phyloP scores from a whole-genome alignment of 2,329 filamentous ascomycete genomes.

The Cytospora paraplurivora region DNA sequence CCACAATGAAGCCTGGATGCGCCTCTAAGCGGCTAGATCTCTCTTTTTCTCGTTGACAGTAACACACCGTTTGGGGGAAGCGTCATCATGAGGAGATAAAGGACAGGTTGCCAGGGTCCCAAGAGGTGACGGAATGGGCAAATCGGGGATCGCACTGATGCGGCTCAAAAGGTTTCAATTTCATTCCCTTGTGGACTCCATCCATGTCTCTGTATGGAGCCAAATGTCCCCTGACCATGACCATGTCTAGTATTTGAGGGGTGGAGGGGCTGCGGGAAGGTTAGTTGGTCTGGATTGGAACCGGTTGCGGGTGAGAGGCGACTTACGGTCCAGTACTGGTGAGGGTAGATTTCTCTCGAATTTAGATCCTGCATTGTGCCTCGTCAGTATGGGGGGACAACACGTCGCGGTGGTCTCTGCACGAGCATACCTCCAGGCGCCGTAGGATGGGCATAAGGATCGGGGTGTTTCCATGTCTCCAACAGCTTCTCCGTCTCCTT shows the following conservation, averaged over 20 bases:
- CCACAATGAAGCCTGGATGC: neutral
- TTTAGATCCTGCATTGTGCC: constrained; percentile 71
- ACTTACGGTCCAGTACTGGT: constrained; percentile 79
- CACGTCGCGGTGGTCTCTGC: neutral
- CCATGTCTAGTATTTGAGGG: constrained; percentile 47
- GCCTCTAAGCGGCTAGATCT: neutral
- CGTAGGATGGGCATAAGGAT: constrained; percentile 86
- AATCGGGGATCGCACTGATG: neutral
- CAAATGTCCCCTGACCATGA: constrained; percentile 24
- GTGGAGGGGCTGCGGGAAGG: constrained; percentile 48
- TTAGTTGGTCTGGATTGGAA: constrained; percentile 30
- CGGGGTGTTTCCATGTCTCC: constrained; percentile 95
- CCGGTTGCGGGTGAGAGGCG: neutral
- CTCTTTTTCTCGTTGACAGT: neutral
- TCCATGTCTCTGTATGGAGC: constrained; percentile 40
- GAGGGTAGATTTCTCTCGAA: constrained; percentile 90
- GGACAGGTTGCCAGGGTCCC: neutral
- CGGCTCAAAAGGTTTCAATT: neutral
- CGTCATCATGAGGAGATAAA: neutral
- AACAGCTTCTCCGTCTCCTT: constrained; percentile 86
- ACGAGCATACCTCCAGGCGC: constrained; percentile 83
- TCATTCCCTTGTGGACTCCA: neutral
- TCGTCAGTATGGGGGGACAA: constrained; percentile 14
- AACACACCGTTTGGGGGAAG: neutral
- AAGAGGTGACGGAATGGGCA: too few relatives aligned